Evolutionary conservation across 495 filamentous ascomycete species (phyloP), one percentile per base, ranked within the genome.

Genomic region (Penicillium ucsense): DNA sequence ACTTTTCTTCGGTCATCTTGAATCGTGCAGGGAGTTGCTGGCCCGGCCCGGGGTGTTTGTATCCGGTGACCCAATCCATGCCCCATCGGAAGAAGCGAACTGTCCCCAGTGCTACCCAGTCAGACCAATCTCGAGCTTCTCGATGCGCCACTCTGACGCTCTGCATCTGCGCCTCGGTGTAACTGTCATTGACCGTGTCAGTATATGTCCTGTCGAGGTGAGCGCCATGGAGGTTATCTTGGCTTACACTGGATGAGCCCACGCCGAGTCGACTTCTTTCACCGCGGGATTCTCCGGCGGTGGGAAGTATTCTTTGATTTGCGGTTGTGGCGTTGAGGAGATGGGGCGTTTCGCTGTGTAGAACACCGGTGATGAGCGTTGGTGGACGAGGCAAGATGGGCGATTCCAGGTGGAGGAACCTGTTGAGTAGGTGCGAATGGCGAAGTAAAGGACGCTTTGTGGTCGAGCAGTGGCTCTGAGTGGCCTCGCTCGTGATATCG

Each of bases 1-100:
- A 91, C 55, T 89, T 86, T 20, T 78, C 62, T 58, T 86, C 83
- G 0, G 67, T 84, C 86, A 91, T 89, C 31, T 68, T 60, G 56
- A 80, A 81, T 43, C 56, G 63, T 47, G 56, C 57, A 0, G 61
- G 47, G 3, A 58, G 31, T 53, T 75, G 65, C 56, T 75, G 63
- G 9, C 73, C 68, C 32, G 70, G 64, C 2, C 68, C 55, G 37
- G 82, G 75, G 59, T 89, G 86, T 40, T 71, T 77, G 62, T 91
- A 91, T 34, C 83, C 82, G 0, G 85, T 88, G 10, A 72, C 78
- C 11, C 78, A 56, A 55, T 91, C 86, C 55, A 84, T 79, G 3
- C 77, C 74, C 70, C 72, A 84, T 35, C 86, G 77, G 43, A 88
- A 68, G 20, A 84, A 30, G 1, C 81, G 77, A 27, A 89, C 73